Evolutionary conservation across 371 early-diverging fungal species (phyloP), one percentile per base, ranked within the genome.

Genomic region (Mucor piriformis): DNA sequence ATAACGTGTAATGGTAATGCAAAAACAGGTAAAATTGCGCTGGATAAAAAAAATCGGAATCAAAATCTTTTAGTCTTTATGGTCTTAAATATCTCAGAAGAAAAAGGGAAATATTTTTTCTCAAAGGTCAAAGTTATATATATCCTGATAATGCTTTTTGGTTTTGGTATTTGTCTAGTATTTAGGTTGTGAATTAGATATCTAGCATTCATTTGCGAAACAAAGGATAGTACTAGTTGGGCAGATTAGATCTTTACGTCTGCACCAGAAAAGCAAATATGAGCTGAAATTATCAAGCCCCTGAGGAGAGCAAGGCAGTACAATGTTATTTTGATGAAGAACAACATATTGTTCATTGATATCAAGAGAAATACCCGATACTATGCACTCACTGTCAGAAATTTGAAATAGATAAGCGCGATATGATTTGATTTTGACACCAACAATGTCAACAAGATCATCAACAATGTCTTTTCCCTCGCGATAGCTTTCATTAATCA

Each of bases 171-270:
- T 48, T 48, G 48, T 48, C 48, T 27, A 48, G 24, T 48, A 48
- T 48, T 48, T 48, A 48, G 48, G 48, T 48, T 16, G 48, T 48
- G 48, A 48, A n/a, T 48, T 48, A 48, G 48, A 48, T 48, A 48
- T 27, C 48, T 48, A 48, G 48, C 48, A 48, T 48, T 48, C 48
- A 48, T 48, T 48, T 27, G 48, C 24, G 48, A 48, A 48, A 10
- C 48, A 48, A 48, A 48, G 48, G 27, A 48, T 48, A 48, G 48
- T 48, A 48, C 25, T 15, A 27, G 48, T 48, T 48, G 48, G 48
- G 12, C 29, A 48, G 48, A 48, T 48, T 48, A 48, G 29, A 48
- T 48, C 24, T 48, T 48, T 48, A 48, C 48, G 48, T 48, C 27
- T 48, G 48, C 27, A 48, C 27, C 48, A 48, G 27, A 48, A 43